These are phyloP conservation scores for Talaromyces pinophilus DNA, from an alignment of 2,329 filamentous ascomycete genomes.

Conservation along the genomic window DNA sequence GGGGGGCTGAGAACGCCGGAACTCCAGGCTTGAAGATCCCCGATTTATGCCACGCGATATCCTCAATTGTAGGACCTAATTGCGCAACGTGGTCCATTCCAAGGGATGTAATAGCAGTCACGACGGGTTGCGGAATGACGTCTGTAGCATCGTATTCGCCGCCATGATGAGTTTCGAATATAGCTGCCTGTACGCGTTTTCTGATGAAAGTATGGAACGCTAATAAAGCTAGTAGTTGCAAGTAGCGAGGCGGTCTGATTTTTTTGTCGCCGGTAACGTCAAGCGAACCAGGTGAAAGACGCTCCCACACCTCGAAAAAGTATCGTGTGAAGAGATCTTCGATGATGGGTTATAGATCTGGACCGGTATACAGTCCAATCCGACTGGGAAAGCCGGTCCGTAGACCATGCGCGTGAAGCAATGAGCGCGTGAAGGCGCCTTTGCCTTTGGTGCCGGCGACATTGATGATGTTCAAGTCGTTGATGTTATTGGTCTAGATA, in stretches of 20 bases:
- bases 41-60: conserved; percentile 64
- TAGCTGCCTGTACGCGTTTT: conserved; percentile 62
- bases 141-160: conserved; percentile 67
- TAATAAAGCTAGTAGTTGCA: conserved; percentile 61
- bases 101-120: conserved; percentile 63
- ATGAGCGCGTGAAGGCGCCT: conserved; percentile 59
- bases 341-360: conserved; percentile 34
- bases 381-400: conserved; percentile 30
- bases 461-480: conserved; percentile 67
- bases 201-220: conserved; percentile 65
- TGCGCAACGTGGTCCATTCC: conserved; percentile 68
- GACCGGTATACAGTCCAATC: conserved; percentile 30
- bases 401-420: conserved; percentile 52
- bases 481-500: conserved; percentile 48
- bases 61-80: conserved; percentile 63
- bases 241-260: conserved; percentile 29
- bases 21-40: conserved; percentile 66
- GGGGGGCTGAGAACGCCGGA: conserved; percentile 60
- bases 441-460: conserved; percentile 78
- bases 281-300: conserved; percentile 34
- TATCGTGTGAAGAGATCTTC: conserved; percentile 27
- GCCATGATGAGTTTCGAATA: conserved; percentile 68
- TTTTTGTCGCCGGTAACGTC: conserved; percentile 17
- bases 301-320: conserved; percentile 38
- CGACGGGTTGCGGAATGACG: conserved; percentile 57